Conservation (phyloP, 345 rosid species). For the Carallia pectinifolia region DNA sequence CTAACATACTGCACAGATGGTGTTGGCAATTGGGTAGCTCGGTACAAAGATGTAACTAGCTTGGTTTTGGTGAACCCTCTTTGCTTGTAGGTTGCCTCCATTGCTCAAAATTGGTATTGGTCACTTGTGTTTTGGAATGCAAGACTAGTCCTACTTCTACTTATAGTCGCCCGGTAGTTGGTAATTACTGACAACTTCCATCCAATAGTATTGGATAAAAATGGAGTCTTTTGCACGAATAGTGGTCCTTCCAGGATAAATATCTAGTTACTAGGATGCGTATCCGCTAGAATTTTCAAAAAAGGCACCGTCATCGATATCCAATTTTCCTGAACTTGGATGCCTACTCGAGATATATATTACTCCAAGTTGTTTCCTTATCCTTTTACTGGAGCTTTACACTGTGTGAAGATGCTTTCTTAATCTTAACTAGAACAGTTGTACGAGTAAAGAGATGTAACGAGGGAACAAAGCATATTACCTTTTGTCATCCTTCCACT, state of each 20-base stretch:
- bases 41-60: slow-evolving; percentile 13
- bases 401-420: not conserved
- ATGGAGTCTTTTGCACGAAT: not conserved
- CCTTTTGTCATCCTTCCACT: too few relatives aligned
- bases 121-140: not conserved
- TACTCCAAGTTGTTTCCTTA: slow-evolving; percentile 2
- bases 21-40: slow-evolving; percentile 12
- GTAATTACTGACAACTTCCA: too few relatives aligned
- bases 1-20: not conserved
- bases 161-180: not conserved
- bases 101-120: not conserved
- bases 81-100: slow-evolving; percentile 11
- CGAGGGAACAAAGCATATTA: too few relatives aligned
- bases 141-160: not conserved
- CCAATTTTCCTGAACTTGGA: not conserved
- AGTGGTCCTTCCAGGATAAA: not conserved
- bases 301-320: not conserved
- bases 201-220: not conserved
- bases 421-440: too few relatives aligned
- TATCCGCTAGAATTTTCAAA: not conserved
- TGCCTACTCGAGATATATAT: not conserved
- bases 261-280: not conserved
- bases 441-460: too few relatives aligned
- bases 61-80: slow-evolving; percentile 6
- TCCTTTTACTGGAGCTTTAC: not conserved